A percentile compares a stretch with the other conserved stretches of the same genome.
These are phyloP conservation scores for Ambrosiella xylebori DNA, from an alignment of 2,329 filamentous ascomycete species.

Conservation along the genomic window DNA sequence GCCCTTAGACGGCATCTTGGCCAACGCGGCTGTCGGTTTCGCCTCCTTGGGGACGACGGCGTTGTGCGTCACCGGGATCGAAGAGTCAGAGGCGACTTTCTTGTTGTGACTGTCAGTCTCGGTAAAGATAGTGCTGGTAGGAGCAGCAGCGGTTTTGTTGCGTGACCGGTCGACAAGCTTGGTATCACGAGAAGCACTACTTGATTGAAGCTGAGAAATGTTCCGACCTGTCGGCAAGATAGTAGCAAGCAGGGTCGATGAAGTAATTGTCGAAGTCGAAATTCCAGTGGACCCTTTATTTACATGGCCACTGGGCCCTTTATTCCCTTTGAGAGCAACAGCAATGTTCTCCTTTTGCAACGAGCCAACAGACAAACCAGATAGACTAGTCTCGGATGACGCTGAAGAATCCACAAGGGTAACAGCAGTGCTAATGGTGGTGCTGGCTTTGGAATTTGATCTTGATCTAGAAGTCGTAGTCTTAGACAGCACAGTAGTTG, in stretches of 20 bases:
- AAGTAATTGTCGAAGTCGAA: background rate
- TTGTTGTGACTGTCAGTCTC: background rate
- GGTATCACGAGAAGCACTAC: too few relatives aligned
- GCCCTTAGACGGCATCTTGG: slow-evolving; percentile 11
- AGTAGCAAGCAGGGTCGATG: background rate
- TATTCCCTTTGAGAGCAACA: background rate
- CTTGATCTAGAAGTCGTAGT: background rate
- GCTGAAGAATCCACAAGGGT: background rate
- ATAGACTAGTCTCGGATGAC: background rate
- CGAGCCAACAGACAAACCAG: background rate
- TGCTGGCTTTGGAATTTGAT: slow-evolving; percentile 2
- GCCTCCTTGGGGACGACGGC: background rate
- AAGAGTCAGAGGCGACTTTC: background rate
- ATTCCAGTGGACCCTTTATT: background rate
- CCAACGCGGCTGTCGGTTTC: background rate
- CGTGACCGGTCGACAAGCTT: too few relatives aligned
- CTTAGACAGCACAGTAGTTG: background rate
- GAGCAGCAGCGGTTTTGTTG: too few relatives aligned
- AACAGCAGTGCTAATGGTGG: background rate
- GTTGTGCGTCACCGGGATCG: background rate
- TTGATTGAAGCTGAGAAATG: background rate
- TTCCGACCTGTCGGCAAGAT: background rate
- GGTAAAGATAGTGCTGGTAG: too few relatives aligned
- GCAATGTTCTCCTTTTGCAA: background rate
- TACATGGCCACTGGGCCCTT: slow-evolving; percentile 8